These are phyloP conservation scores for Rhexocercosporidium sp. DNA, from an alignment of 2,329 filamentous ascomycete species.

Conservation along the genomic window DNA sequence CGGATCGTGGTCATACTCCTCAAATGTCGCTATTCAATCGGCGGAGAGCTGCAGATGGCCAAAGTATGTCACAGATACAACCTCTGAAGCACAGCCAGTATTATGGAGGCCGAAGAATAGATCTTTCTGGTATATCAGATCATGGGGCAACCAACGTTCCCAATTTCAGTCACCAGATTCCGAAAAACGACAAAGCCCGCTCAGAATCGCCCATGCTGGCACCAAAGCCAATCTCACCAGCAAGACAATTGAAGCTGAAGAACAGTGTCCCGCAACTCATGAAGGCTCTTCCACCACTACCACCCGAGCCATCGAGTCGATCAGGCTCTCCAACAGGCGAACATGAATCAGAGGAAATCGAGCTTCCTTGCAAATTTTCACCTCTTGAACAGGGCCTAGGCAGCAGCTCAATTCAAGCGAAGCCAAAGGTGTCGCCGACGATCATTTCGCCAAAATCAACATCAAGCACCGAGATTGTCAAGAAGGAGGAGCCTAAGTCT, in stretches of 20 bases:
- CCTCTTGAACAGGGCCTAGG: slow-evolving; percentile 6
- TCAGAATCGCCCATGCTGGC: slow-evolving; percentile 41
- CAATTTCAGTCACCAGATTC: slow-evolving; percentile 31
- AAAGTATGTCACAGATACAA: slow-evolving; percentile 6
- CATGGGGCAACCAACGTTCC: slow-evolving; percentile 20
- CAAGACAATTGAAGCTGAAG: slow-evolving; percentile 41
- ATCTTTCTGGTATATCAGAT: not conserved
- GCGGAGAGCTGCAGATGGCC: slow-evolving; percentile 9
- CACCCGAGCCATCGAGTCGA: slow-evolving; percentile 30
- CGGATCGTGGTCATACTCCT: slow-evolving; percentile 10
- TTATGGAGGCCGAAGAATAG: slow-evolving; percentile 10
- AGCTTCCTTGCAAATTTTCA: slow-evolving; percentile 25
- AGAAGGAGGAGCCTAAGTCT: not conserved
- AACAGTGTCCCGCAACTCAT: slow-evolving; percentile 44
- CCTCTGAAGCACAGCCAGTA: slow-evolving; percentile 19
- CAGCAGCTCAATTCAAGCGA: not conserved
- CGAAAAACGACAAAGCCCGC: slow-evolving; percentile 31
- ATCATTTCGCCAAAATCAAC: not conserved
- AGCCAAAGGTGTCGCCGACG: not conserved
- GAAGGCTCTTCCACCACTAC: slow-evolving; percentile 42
- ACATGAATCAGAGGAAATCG: not conserved
- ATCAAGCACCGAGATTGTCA: not conserved
- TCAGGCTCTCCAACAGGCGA: slow-evolving; percentile 11
- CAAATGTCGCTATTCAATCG: slow-evolving; percentile 21
- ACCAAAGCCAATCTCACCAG: slow-evolving; percentile 43